Evolutionary conservation across 2,329 filamentous ascomycete species (phyloP).

Genomic region (Aspergillus ibericus): DNA sequence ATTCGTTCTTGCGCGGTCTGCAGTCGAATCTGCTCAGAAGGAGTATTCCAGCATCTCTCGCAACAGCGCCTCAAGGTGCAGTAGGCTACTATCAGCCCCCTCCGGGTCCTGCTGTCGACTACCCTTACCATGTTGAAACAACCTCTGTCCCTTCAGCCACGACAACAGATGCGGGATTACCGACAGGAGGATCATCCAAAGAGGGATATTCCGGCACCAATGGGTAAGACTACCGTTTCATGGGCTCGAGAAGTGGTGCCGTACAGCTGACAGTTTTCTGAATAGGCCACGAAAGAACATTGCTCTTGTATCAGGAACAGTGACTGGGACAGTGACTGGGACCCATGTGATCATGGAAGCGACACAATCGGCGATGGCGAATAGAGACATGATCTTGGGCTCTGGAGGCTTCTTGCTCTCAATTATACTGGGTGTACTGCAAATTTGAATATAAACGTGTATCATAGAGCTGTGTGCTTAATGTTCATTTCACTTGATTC

Average conservation of each 20-base stretch:
- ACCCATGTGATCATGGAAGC: conserved; percentile 4
- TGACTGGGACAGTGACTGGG: conserved; percentile 11
- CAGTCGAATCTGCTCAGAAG: conserved; percentile 9
- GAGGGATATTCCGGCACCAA: background rate
- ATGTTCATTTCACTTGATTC: background rate
- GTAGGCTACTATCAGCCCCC: conserved; percentile 22
- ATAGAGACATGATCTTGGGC: background rate
- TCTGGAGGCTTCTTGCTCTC: background rate
- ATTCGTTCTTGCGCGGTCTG: conserved; percentile 3
- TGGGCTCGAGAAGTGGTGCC: background rate
- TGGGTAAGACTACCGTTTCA: background rate
- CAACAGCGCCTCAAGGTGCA: conserved; percentile 20
- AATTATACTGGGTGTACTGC: background rate
- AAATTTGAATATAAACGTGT: background rate
- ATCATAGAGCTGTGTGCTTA: background rate
- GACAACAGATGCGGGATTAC: background rate
- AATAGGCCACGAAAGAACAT: conserved; percentile 2
- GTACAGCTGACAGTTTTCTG: background rate
- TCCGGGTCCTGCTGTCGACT: conserved; percentile 14
- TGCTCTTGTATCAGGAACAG: conserved; percentile 10
- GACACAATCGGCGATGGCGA: conserved; percentile 8
- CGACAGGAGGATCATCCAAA: background rate
- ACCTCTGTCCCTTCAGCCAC: background rate
- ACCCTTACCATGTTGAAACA: background rate
- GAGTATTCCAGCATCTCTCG: conserved; percentile 23